Evolutionary conservation across 805 yeast species (phyloP), one percentile per base, ranked within the genome.

Genomic region (Candida endomychidarum): DNA sequence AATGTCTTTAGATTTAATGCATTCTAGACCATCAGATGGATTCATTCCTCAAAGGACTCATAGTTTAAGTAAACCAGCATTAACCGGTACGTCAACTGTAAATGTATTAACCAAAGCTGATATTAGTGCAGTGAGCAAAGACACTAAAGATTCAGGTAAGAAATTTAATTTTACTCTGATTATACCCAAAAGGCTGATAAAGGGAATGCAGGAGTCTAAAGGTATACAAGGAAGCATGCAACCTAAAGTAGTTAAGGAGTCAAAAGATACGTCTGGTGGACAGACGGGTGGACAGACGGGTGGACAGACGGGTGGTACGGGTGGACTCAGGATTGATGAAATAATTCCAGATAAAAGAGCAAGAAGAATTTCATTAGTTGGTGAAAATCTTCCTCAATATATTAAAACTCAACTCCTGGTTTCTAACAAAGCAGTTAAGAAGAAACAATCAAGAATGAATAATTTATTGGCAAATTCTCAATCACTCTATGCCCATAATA

Each of bases 401-500:
- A 67, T 67, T 22, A 50, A 54, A 28, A 48, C 46, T 3, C 57
- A 52, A 36, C 26, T 51, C 3, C 30, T 22, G 15, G 28, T 23
- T 4, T n/a, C 19, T 5, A 24, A 17, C n/a, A 45, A 34, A 20
- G 19, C 30, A 15, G 20, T 38, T n/a, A 38, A 31, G 10, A 46
- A 31, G 37, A 52, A 46, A 40, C 46, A 40, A 29, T 50, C 61
- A 7, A 41, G 73, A 33, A 34, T 67, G 19, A 56, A 58, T 25
- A 65, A 65, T 38, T 45, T 67, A 10, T 48, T 67, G 4, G 53
- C 62, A 14, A 66, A 61, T 41, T 66, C 73, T 0, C 63, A 63
- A 29, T 63, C 67, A 0, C 48, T 66, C 18, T 64, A 65, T 39
- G 53, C 60, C n/a, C 56, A 53, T 36, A 46, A 37, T 21, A 55